Conservation (phyloP, 441 rosid species). For the Metrosideros polymorpha region DNA sequence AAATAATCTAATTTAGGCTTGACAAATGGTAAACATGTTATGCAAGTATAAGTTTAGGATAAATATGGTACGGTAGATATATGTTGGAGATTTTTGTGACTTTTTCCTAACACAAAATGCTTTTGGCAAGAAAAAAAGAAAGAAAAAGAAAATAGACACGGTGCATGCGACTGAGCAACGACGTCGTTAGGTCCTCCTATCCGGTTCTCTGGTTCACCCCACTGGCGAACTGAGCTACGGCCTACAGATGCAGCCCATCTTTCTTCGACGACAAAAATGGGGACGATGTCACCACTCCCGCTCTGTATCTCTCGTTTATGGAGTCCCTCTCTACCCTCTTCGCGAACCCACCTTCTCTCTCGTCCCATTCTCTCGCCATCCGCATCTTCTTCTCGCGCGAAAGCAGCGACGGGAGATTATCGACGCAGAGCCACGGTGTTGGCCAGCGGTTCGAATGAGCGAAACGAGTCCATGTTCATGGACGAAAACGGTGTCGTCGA, state of each 20-base stretch:
- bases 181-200: neutral
- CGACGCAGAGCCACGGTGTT: neutral
- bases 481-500: conserved; percentile 62
- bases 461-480: conserved; percentile 31
- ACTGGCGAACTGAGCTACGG: neutral
- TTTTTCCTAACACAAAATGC: too few relatives aligned
- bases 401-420: neutral
- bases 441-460: neutral
- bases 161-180: too few relatives aligned
- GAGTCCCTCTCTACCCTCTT: neutral
- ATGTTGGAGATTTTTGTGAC: too few relatives aligned
- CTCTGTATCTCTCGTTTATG: neutral
- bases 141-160: too few relatives aligned
- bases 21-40: too few relatives aligned
- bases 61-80: too few relatives aligned
- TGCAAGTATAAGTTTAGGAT: too few relatives aligned
- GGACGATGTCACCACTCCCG: neutral
- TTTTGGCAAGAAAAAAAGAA: too few relatives aligned
- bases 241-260: neutral
- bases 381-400: neutral
- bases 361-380: neutral
- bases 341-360: neutral
- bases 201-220: neutral
- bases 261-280: neutral
- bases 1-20: too few relatives aligned